A percentile compares a stretch with the other conserved stretches of the same genome.
phyloP scores from a whole-genome alignment of 2,329 filamentous ascomycete genomes.

The Trichoderma koningiopsis region DNA sequence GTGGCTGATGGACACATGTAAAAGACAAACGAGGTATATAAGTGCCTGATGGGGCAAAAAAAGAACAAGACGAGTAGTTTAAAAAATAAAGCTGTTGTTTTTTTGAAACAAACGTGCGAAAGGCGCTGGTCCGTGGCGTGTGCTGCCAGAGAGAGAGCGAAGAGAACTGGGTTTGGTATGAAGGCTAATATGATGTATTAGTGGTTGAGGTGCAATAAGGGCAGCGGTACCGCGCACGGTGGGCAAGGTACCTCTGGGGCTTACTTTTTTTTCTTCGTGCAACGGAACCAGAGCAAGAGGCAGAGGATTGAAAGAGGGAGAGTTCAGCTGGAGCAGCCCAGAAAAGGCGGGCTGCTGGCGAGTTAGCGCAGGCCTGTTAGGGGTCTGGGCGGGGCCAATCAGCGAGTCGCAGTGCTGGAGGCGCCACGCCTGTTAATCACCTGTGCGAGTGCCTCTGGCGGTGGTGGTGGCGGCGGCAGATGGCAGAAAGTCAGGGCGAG shows the following conservation, averaged over 20 bases:
- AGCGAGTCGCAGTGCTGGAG: conserved; percentile 30
- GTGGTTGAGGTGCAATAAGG: conserved; percentile 32
- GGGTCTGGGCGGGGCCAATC: conserved; percentile 38
- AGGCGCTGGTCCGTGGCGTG: conserved; percentile 4
- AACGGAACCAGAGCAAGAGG: conserved; percentile 9
- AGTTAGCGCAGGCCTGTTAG: conserved; percentile 34
- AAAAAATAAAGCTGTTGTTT: background rate
- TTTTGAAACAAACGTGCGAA: conserved; percentile 5
- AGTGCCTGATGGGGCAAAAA: conserved; percentile 18
- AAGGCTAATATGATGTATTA: conserved; percentile 36
- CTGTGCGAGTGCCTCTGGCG: background rate
- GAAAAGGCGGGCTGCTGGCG: conserved; percentile 36
- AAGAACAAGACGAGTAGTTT: background rate
- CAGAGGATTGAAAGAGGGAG: conserved; percentile 35
- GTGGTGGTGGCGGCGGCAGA: conserved; percentile 19
- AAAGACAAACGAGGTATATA: conserved; percentile 33
- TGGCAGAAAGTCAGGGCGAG: background rate
- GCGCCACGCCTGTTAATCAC: conserved; percentile 35
- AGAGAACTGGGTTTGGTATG: conserved; percentile 25
- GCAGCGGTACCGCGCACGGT: conserved; percentile 9
- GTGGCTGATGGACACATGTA: conserved; percentile 52
- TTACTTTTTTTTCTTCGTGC: background rate
- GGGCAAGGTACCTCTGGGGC: background rate
- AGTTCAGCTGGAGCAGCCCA: conserved; percentile 32
- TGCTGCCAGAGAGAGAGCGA: conserved; percentile 16